Evolutionary conservation across 2,329 filamentous ascomycete genomes (phyloP), one percentile per base, ranked within the genome.

Genomic region (Aspergillus sp.): DNA sequence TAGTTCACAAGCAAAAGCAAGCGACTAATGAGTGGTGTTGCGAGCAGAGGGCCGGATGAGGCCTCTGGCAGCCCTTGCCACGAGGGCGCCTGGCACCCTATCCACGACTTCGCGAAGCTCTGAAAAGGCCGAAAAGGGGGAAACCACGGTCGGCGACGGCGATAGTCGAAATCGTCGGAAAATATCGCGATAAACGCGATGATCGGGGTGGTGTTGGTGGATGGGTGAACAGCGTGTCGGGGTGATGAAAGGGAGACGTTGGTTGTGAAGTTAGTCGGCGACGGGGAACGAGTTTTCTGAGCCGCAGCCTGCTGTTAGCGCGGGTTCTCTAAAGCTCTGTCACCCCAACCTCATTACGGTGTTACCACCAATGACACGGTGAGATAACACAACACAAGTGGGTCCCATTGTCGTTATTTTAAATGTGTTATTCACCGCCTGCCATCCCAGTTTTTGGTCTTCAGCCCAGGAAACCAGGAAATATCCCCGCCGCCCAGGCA

Each of bases 51-150:
- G 74, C 74, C 74, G 71, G 66, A 64, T 72, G 70, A 76, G 74
- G 74, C 73, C 71, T 76, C 70, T 74, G 75, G 74, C 75, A 76
- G 74, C 74, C 74, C 75, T 76, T 78, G 75, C 75, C 74, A 76
- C 74, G 71, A 76, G 75, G 75, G 74, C 75, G 75, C 74, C 75
- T 69, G 71, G 68, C 71, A 73, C 72, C 72, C 66, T 64, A 62
- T 71, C 65, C 67, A 71, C 71, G 67, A 71, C 66, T 70, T 71
- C 66, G 68, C 70, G 68, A 68, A 70, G 68, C 65, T 66, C 63
- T 63, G 60, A 64, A 63, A 66, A 63, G 60, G 68, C 64, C 53
- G 64, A 62, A 48, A 62, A 71, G 67, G 65, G 61, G 59, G 56
- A 50, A 59, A 59, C 59, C 61, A 65, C 65, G 61, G 63, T 66